Percentiles rank a stretch among this genome's conserved stretches.
phyloP scores from a whole-genome alignment of 148 eudicot genomes.

The Chenopodium quinoa region DNA sequence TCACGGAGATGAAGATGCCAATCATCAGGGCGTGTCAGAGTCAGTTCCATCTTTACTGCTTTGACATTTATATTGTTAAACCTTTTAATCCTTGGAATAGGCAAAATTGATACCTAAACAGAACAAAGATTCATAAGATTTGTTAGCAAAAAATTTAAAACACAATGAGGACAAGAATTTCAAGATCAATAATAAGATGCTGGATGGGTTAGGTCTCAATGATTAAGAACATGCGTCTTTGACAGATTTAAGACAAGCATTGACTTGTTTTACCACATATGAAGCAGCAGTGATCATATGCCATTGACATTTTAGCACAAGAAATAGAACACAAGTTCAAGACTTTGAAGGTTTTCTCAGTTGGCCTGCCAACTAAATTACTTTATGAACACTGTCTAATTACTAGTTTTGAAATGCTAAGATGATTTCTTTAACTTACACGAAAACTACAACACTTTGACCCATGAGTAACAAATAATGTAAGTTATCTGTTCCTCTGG shows the following conservation, averaged over 20 bases:
- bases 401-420: background rate
- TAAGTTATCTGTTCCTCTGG: background rate
- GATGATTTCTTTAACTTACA: background rate
- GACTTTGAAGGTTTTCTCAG: too few species aligned
- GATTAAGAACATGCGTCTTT: background rate
- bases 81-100: slow-evolving; percentile 27
- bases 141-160: background rate
- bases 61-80: slow-evolving; percentile 30
- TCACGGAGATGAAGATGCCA: slow-evolving; percentile 99
- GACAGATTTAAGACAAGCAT: background rate
- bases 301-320: background rate
- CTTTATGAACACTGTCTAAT: background rate
- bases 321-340: background rate
- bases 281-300: background rate
- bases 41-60: slow-evolving; percentile 66
- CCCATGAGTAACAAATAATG: background rate
- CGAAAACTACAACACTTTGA: background rate
- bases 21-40: slow-evolving; percentile 86
- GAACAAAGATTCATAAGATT: background rate
- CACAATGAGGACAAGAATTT: background rate
- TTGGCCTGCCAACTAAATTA: too few species aligned
- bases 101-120: slow-evolving; percentile 41
- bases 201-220: background rate
- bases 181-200: background rate
- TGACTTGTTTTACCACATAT: background rate